A percentile compares a stretch with the other conserved stretches of the same genome.
Evolutionary conservation across 1,284 basidiomycete species (phyloP).

Genomic region (Sparassis latifolia): DNA sequence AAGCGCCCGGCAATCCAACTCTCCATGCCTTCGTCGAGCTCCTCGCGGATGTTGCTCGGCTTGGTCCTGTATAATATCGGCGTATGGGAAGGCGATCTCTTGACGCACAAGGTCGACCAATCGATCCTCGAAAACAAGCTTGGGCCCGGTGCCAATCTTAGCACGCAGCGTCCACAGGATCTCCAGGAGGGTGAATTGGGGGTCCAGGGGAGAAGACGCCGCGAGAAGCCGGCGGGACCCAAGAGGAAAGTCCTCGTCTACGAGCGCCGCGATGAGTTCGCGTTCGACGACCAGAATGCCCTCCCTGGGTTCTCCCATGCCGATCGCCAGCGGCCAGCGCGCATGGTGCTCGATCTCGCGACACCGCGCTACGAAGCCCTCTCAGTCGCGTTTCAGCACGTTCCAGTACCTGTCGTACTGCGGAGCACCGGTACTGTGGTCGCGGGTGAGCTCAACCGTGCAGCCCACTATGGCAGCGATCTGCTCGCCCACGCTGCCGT

Average conservation of each 20-base stretch:
- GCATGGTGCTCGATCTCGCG: constrained; percentile 82
- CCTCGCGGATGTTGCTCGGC: constrained; percentile 44
- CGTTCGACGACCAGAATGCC: constrained; percentile 68
- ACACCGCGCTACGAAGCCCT: constrained; percentile 85
- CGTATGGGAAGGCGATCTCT: constrained; percentile 67
- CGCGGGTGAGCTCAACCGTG: constrained; percentile 66
- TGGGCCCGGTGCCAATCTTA: constrained; percentile 48
- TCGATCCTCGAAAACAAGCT: constrained; percentile 50
- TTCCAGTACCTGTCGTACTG: constrained; percentile 78
- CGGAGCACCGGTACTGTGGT: constrained; percentile 73
- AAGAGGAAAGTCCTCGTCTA: constrained; percentile 63
- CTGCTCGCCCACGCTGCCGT: constrained; percentile 66
- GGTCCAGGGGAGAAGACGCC: constrained; percentile 31
- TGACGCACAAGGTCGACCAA: constrained; percentile 62
- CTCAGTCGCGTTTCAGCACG: constrained; percentile 85
- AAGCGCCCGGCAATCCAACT: constrained; percentile 57
- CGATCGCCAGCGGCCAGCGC: constrained; percentile 75
- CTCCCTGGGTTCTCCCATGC: constrained; percentile 39
- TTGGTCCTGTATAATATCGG: constrained; percentile 67
- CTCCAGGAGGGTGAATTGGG: constrained; percentile 47
- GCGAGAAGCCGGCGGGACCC: constrained; percentile 44
- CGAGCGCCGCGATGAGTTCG: constrained; percentile 64
- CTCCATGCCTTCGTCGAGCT: constrained; percentile 49
- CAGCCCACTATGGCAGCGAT: constrained; percentile 85
- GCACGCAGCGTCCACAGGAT: constrained; percentile 54